phyloP scores from a whole-genome alignment of 129 eudicot genomes.

The Glebionis coronaria region DNA sequence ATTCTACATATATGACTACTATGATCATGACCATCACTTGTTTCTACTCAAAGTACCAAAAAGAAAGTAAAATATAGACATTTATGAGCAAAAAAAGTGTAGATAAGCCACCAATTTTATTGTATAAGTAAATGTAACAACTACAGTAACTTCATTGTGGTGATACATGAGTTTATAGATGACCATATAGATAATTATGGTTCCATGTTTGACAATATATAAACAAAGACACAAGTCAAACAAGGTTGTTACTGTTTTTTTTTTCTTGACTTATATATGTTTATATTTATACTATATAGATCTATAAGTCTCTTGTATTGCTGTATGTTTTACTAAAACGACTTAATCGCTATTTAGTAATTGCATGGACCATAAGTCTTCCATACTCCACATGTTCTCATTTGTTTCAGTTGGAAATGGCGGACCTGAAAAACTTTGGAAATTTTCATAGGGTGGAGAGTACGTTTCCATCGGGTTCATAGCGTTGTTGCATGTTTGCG shows the following conservation, averaged over 20 bases:
- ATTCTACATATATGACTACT: slow-evolving; percentile 2
- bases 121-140: slow-evolving; percentile 33
- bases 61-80: not conserved
- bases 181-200: slow-evolving; percentile 25
- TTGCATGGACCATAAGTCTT: slow-evolving; percentile 88
- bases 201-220: slow-evolving; percentile 34
- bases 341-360: slow-evolving; percentile 59
- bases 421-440: slow-evolving; percentile 44
- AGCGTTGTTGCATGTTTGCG: slow-evolving; percentile 42
- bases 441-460: slow-evolving; percentile 52
- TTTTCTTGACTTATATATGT: not conserved
- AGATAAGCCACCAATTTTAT: slow-evolving; percentile 21
- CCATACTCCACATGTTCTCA: slow-evolving; percentile 78
- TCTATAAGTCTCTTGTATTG: slow-evolving; percentile 23
- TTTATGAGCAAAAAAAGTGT: slow-evolving; percentile 5
- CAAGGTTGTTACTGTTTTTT: slow-evolving; percentile 7
- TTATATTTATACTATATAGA: slow-evolving; percentile 18
- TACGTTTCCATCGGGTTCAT: slow-evolving; percentile 50
- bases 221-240: slow-evolving; percentile 39
- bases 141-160: slow-evolving; percentile 29
- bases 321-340: slow-evolving; percentile 6
- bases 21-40: not conserved
- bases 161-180: slow-evolving; percentile 24
- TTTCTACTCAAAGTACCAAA: not conserved
- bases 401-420: slow-evolving; percentile 54